These are phyloP conservation scores for Leccinum imitatum DNA, from an alignment of 768 basidiomycete species.

Conservation along the genomic window DNA sequence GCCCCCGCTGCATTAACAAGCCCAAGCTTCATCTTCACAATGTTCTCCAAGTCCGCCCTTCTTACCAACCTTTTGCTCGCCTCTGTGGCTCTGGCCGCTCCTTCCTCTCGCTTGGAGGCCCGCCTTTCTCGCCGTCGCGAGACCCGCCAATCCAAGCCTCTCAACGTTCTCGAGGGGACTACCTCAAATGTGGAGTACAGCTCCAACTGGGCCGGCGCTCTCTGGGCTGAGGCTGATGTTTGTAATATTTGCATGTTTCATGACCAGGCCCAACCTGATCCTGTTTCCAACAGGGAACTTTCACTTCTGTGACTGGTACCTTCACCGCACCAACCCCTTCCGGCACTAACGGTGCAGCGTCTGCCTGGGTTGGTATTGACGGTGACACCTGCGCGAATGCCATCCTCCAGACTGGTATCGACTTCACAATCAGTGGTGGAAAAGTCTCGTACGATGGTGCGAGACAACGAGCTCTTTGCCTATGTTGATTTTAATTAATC, in stretches of 20 bases:
- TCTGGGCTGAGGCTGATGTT: conserved; percentile 12
- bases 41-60: conserved; percentile 21
- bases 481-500: not conserved
- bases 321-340: conserved; percentile 9
- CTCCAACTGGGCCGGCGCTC: conserved; percentile 24
- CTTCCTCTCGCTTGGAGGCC: conserved; percentile 16
- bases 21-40: conserved; percentile 1
- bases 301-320: conserved; percentile 13
- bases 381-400: conserved; percentile 7
- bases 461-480: not conserved
- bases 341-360: not conserved
- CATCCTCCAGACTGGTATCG: conserved; percentile 18
- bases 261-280: not conserved
- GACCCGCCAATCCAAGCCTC: conserved; percentile 14
- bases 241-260: not conserved
- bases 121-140: conserved; percentile 18
- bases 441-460: conserved; percentile 9
- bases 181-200: conserved; percentile 12
- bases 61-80: conserved; percentile 21
- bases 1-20: conserved; percentile 1
- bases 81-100: conserved; percentile 15
- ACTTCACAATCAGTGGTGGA: conserved; percentile 2
- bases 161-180: not conserved
- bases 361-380: conserved; percentile 22
- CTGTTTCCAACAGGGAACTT: conserved; percentile 9